A percentile compares a stretch with the other conserved stretches of the same genome.
phyloP scores from a whole-genome alignment of 768 basidiomycete genomes.

The Leucosporidium creatinivorum region DNA sequence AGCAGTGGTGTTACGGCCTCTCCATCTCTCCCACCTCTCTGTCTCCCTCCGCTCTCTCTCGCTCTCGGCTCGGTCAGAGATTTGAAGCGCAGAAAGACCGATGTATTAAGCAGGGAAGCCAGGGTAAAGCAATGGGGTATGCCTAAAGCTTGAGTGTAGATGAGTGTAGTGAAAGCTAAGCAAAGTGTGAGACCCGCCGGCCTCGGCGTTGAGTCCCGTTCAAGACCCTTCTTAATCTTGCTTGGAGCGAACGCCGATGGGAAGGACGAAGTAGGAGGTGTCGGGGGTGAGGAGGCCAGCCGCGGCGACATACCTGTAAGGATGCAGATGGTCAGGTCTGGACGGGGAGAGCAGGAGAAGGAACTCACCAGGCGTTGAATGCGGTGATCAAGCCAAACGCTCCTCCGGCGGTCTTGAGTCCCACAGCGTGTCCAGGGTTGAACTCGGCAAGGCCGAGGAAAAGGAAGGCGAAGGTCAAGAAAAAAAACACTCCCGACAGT shows the following conservation, averaged over 20 bases:
- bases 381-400: constrained; percentile 42
- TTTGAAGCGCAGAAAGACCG: too few relatives aligned
- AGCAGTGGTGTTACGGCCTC: too few relatives aligned
- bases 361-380: constrained; percentile 36
- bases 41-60: too few relatives aligned
- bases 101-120: too few relatives aligned
- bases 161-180: too few relatives aligned
- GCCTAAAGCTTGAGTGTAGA: too few relatives aligned
- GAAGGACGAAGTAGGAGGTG: constrained; percentile 41
- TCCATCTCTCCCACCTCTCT: too few relatives aligned
- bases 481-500: constrained; percentile 43
- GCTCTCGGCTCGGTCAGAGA: too few relatives aligned
- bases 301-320: constrained; percentile 38
- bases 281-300: constrained; percentile 43
- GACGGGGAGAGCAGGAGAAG: not conserved
- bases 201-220: too few relatives aligned
- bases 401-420: constrained; percentile 41
- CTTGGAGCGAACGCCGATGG: constrained; percentile 39
- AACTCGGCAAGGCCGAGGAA: constrained; percentile 33
- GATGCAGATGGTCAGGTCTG: not conserved
- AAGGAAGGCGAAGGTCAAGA: constrained; percentile 42
- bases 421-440: constrained; percentile 26
- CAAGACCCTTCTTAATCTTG: constrained; percentile 2
- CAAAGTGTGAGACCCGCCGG: too few relatives aligned
- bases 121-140: too few relatives aligned